Base-by-base conservation (phyloP, 768 basidiomycete species). In the Cystofilobasidium capitatum region DNA sequence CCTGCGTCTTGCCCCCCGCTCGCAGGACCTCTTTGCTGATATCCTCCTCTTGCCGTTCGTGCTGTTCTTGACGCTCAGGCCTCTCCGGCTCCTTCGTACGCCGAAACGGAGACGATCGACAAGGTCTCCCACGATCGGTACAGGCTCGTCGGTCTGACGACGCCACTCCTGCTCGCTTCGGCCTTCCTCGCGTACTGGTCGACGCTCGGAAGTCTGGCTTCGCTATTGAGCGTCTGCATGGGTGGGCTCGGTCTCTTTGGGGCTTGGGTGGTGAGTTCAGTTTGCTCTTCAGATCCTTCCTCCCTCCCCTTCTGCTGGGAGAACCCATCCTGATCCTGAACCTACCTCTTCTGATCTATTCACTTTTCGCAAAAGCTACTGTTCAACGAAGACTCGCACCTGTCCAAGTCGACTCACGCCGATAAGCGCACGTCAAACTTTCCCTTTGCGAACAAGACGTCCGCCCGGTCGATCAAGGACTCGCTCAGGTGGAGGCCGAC, bases 361-460 rank as follows among this genome's bases (percentile, higher is more conserved):
- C n/a, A n/a, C n/a, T 58, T 4, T 5, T 58, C 2, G 13, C 33
- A 10, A 24, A 47, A 67, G 66, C 57, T 47, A 49, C 54, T 69
- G 57, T 69, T 69, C 57, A 59, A 59, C 62, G 61, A 58, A 16
- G 67, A 69, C 24, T 24, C 61, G 14, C 44, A 63, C 31, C 35
- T 59, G 17, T 42, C n/a, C 35, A 69, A 69, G 42, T 58, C 66
- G 44, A 69, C 66, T 7, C 40, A 44, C 0, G 62, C 57, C 17
- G 67, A 69, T n/a, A 69, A 69, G 62, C 29, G 62, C n/a, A 69
- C 67, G 61, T 36, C 42, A 7, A 35, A 29, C 16, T 69, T 69
- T 35, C 67, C 67, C 3, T 69, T 69, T 55, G 26, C 49, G 29
- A 69, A 69, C 44, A 24, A 36, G 35, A 26, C 62, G 40, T 37